A percentile compares a stretch with the other conserved stretches of the same genome.
phyloP scores from a whole-genome alignment of 352 stramenopile species.

The Phytopythium cucurbitacearum region DNA sequence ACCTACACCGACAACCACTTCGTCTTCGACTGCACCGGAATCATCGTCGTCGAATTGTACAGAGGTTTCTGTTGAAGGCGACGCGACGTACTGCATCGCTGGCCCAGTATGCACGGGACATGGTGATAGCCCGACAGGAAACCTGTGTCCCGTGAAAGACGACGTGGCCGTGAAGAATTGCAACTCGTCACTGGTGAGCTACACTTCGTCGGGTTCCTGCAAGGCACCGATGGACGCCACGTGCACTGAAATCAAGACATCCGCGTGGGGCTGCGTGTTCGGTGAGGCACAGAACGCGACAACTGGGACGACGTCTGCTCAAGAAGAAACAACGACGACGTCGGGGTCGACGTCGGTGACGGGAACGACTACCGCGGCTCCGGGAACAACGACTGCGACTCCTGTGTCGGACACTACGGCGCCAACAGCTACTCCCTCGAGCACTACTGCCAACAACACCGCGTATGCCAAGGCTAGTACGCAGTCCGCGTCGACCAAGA shows the following conservation, averaged over 20 bases:
- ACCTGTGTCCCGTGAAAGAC: conserved; percentile 51
- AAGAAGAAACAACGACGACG: not conserved
- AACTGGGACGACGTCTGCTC: not conserved
- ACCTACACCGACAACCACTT: conserved; percentile 7
- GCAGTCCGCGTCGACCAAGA: not conserved
- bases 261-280: conserved; percentile 66
- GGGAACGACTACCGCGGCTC: not conserved
- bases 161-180: conserved; percentile 54
- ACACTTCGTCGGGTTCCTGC: conserved; percentile 37
- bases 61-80: conserved; percentile 60
- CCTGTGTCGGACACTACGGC: not conserved
- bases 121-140: conserved; percentile 30
- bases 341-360: not conserved
- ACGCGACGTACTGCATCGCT: conserved; percentile 71
- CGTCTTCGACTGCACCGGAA: conserved; percentile 13
- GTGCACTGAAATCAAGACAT: conserved; percentile 59
- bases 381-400: not conserved
- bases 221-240: conserved; percentile 42
- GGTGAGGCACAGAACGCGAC: conserved; percentile 6
- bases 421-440: not conserved
- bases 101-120: conserved; percentile 57
- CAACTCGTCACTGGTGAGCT: conserved; percentile 50
- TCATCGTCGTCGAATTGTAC: conserved; percentile 30
- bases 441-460: not conserved
- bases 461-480: too few species aligned